Percentiles rank a stretch among this genome's conserved stretches.
Conservation (phyloP, 495 filamentous ascomycete species). For the Penicillium bovifimosum region DNA sequence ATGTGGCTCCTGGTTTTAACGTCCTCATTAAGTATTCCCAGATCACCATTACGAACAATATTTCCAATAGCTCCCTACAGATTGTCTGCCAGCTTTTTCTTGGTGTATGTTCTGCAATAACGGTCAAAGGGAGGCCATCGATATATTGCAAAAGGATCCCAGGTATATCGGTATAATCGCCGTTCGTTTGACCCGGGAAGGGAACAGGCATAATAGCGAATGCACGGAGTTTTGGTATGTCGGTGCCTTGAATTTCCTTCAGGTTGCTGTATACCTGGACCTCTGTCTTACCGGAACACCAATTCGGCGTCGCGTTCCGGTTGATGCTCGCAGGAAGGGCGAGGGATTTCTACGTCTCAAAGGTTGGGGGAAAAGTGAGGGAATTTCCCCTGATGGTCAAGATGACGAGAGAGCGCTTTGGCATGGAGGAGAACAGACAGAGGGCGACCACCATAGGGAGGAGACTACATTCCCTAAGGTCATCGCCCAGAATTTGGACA, state of each 20-base stretch:
- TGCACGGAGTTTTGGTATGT: conserved; percentile 12
- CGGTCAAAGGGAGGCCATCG: conserved; percentile 19
- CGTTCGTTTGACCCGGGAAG: neutral
- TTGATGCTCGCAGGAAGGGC: no score
- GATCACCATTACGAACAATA: conserved; percentile 13
- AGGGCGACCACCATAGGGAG: no score
- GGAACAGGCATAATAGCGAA: conserved; percentile 5
- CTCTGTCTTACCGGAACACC: no score
- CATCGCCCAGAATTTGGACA: no score
- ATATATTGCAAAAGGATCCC: conserved; percentile 24
- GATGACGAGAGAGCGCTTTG: no score
- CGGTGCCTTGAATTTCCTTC: conserved; percentile 16
- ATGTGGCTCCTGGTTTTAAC: conserved; percentile 25
- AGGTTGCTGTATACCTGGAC: conserved; percentile 12
- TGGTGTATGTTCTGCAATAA: conserved; percentile 14
- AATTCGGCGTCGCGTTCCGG: no score
- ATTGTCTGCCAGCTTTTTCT: conserved; percentile 19
- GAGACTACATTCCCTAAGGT: no score
- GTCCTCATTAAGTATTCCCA: conserved; percentile 26
- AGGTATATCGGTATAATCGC: conserved; percentile 11
- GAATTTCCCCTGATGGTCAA: no score
- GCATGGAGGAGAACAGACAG: no score
- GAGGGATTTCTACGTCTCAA: no score
- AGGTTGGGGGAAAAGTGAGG: no score
- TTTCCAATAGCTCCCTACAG: conserved; percentile 24